A percentile compares a stretch with the other conserved stretches of the same genome.
Evolutionary conservation across 345 rosid genomes (phyloP).

Genomic region (Sisymbrium altissimum): DNA sequence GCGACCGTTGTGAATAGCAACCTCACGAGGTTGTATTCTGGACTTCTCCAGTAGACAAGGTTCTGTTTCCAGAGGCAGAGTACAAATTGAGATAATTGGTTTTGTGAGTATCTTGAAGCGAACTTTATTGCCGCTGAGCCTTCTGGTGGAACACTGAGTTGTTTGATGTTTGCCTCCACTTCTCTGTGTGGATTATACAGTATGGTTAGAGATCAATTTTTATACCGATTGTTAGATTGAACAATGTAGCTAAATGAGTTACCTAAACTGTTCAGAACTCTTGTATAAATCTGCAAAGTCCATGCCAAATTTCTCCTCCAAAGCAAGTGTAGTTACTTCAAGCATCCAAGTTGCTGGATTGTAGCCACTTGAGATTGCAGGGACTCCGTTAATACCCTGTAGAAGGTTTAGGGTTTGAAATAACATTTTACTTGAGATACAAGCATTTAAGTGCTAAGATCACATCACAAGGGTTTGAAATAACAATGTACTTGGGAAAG

Average conservation of each 20-base stretch:
- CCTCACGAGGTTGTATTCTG: slow-evolving; percentile 73
- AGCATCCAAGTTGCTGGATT: slow-evolving; percentile 99
- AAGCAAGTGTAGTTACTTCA: slow-evolving; percentile 64
- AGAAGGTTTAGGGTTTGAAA: neutral
- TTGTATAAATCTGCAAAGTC: slow-evolving; percentile 77
- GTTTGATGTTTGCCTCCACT: slow-evolving; percentile 61
- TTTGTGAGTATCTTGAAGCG: slow-evolving; percentile 52
- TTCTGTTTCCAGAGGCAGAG: slow-evolving; percentile 80
- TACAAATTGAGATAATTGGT: slow-evolving; percentile 47
- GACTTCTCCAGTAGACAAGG: slow-evolving; percentile 95
- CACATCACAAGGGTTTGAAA: neutral
- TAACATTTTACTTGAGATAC: neutral
- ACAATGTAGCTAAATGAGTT: neutral
- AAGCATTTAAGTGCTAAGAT: neutral
- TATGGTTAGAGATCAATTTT: neutral
- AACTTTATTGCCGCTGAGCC: slow-evolving; percentile 66
- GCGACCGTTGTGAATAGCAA: slow-evolving; percentile 51
- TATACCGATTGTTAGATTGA: neutral
- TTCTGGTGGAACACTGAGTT: slow-evolving; percentile 53
- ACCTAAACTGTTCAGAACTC: slow-evolving; percentile 64
- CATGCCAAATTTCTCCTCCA: slow-evolving; percentile 55
- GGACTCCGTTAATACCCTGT: slow-evolving; percentile 61
- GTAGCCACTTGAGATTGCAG: slow-evolving; percentile 59
- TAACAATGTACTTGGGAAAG: neutral
- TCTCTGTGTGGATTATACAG: slow-evolving; percentile 39